phyloP scores from a whole-genome alignment of 768 basidiomycete species.

The Rhodotorula diobovata region DNA sequence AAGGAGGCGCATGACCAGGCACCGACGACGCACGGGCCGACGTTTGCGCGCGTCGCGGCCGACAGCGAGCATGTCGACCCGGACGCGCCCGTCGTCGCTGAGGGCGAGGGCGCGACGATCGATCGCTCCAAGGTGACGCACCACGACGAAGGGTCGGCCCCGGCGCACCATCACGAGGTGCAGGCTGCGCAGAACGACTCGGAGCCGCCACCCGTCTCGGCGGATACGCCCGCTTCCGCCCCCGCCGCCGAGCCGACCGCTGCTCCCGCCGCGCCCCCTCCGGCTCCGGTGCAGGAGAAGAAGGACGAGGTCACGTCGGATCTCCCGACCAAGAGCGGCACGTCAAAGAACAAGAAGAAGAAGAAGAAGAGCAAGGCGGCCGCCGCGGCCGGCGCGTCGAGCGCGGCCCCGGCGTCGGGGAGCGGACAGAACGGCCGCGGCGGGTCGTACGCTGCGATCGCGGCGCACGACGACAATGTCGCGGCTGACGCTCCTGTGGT shows the following conservation, averaged over 20 bases:
- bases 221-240: background rate
- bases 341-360: background rate
- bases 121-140: background rate
- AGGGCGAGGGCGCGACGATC: slow-evolving; percentile 3
- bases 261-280: too few relatives aligned
- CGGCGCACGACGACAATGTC: background rate
- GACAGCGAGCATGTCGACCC: background rate
- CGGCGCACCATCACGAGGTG: background rate
- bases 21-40: background rate
- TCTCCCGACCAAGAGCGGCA: background rate
- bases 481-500: background rate
- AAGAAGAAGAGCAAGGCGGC: background rate
- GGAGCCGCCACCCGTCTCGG: background rate
- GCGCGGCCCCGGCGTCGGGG: background rate
- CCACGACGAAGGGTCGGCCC: too few relatives aligned
- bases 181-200: background rate
- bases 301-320: background rate
- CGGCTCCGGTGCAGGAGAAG: too few relatives aligned
- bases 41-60: background rate
- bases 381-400: background rate
- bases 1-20: background rate
- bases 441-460: background rate
- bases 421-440: background rate
- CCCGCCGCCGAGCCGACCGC: background rate
- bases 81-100: background rate